These are phyloP conservation scores for Scheffersomyces quercinus DNA, from an alignment of 1,139 yeast species.

Conservation along the genomic window DNA sequence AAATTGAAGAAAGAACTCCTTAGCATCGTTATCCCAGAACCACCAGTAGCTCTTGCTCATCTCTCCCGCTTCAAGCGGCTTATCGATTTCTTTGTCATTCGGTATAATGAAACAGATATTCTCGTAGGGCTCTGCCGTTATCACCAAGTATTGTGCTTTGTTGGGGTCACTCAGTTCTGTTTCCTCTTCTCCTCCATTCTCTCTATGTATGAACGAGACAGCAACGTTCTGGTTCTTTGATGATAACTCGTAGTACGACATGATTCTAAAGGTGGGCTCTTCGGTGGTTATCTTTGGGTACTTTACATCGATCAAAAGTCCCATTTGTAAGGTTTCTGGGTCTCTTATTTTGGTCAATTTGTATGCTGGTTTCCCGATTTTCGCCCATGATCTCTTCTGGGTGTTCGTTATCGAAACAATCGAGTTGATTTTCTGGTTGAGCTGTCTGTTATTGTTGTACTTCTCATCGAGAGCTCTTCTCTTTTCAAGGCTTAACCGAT, in stretches of 20 bases:
- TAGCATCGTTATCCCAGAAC: conserved; percentile 67
- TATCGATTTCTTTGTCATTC: conserved; percentile 52
- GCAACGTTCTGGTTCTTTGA: conserved; percentile 36
- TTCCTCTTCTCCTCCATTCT: conserved; percentile 16
- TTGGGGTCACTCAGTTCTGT: conserved; percentile 34
- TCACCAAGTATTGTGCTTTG: conserved; percentile 62
- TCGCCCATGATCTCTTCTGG: conserved; percentile 50
- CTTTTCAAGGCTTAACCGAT: conserved; percentile 64
- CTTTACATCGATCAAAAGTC: conserved; percentile 60
- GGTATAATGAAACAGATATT: conserved; percentile 73
- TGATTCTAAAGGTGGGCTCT: conserved; percentile 66
- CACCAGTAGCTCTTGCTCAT: conserved; percentile 60
- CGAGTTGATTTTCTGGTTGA: not conserved
- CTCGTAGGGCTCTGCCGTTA: conserved; percentile 85
- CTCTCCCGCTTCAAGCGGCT: conserved; percentile 31
- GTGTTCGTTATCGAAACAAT: conserved; percentile 18
- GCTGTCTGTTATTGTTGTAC: conserved; percentile 8
- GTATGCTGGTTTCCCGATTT: conserved; percentile 74
- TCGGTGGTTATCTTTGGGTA: conserved; percentile 50
- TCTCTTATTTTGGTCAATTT: conserved; percentile 68
- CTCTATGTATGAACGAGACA: conserved; percentile 23
- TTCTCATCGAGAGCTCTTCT: conserved; percentile 51
- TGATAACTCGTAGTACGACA: conserved; percentile 73
- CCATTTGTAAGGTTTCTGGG: conserved; percentile 55
- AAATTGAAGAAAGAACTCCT: conserved; percentile 69